phyloP scores from a whole-genome alignment of 495 filamentous ascomycete species.

The Podospora anserina region DNA sequence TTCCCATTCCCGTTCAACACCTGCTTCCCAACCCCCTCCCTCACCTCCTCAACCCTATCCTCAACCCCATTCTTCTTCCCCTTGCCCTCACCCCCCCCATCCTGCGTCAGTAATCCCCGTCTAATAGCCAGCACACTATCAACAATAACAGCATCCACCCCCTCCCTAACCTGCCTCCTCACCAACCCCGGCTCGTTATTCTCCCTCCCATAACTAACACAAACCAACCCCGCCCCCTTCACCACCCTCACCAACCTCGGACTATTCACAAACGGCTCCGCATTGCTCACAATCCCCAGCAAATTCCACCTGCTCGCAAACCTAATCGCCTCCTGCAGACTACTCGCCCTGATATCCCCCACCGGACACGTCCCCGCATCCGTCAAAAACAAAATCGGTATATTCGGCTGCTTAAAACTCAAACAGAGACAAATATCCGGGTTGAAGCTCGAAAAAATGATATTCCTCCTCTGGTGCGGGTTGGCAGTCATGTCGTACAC shows the following conservation, averaged over 20 bases:
- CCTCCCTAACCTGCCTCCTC: conserved; percentile 88
- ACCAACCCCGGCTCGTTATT: conserved; percentile 87
- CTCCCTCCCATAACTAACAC: conserved; percentile 85
- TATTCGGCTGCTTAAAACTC: conserved; percentile 92
- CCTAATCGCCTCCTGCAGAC: conserved; percentile 89
- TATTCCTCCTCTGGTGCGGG: conserved; percentile 53
- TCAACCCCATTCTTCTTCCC: neutral
- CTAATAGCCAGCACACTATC: conserved; percentile 82
- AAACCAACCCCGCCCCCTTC: conserved; percentile 89
- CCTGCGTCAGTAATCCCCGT: conserved; percentile 43
- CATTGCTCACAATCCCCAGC: conserved; percentile 80
- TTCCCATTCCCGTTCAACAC: conserved; percentile 11
- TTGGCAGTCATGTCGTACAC: conserved; percentile 69
- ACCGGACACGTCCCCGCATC: conserved; percentile 75
- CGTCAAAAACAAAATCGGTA: conserved; percentile 90
- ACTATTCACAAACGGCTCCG: conserved; percentile 79
- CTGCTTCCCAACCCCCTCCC: conserved; percentile 5
- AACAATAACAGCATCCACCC: conserved; percentile 96
- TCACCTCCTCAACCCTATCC: conserved; percentile 16
- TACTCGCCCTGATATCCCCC: conserved; percentile 86
- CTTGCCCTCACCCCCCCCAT: conserved; percentile 9
- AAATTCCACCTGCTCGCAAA: conserved; percentile 95
- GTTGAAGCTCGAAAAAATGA: conserved; percentile 96
- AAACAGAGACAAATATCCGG: conserved; percentile 92
- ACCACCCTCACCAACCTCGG: conserved; percentile 94